Conservation (phyloP, 2,329 filamentous ascomycete genomes). For the Neodidymelliopsis sp. region DNA sequence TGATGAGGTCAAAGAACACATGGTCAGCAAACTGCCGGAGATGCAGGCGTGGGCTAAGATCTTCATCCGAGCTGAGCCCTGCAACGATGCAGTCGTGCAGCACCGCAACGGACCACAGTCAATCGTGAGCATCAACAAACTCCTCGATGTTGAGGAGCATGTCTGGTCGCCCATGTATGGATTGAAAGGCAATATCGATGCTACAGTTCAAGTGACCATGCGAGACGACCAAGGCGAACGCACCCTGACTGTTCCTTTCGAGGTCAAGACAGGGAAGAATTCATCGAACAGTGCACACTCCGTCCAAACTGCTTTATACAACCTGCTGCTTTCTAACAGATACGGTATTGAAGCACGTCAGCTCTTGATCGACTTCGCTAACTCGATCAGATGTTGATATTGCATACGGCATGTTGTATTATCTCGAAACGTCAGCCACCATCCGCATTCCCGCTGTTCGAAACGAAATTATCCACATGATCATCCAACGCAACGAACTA, state of each 20-base stretch:
- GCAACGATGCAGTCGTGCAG: constrained; percentile 75
- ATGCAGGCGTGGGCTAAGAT: constrained; percentile 82
- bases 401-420: constrained; percentile 89
- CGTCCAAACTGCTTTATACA: constrained; percentile 94
- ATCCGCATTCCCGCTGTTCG: constrained; percentile 84
- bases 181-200: constrained; percentile 96
- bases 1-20: constrained; percentile 76
- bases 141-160: constrained; percentile 96
- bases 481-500: constrained; percentile 91
- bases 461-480: constrained; percentile 92
- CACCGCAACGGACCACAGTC: constrained; percentile 79
- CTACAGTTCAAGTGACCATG: constrained; percentile 89
- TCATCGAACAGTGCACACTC: constrained; percentile 81
- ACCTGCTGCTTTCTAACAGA: constrained; percentile 87
- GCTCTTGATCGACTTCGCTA: constrained; percentile 11
- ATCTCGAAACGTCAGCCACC: constrained; percentile 89
- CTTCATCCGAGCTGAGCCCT: constrained; percentile 77
- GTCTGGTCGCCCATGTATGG: constrained; percentile 99
- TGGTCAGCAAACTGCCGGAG: constrained; percentile 83
- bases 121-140: constrained; percentile 86
- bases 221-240: constrained; percentile 70
- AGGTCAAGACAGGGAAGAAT: constrained; percentile 91
- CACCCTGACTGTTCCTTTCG: constrained; percentile 86
- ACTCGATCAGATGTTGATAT: constrained; percentile 76
- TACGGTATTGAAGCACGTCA: constrained; percentile 64